Percentiles rank a stretch among this genome's conserved stretches.
phyloP scores from a whole-genome alignment of 1,139 yeast genomes.

The Protomyces arabidopsidicola region DNA sequence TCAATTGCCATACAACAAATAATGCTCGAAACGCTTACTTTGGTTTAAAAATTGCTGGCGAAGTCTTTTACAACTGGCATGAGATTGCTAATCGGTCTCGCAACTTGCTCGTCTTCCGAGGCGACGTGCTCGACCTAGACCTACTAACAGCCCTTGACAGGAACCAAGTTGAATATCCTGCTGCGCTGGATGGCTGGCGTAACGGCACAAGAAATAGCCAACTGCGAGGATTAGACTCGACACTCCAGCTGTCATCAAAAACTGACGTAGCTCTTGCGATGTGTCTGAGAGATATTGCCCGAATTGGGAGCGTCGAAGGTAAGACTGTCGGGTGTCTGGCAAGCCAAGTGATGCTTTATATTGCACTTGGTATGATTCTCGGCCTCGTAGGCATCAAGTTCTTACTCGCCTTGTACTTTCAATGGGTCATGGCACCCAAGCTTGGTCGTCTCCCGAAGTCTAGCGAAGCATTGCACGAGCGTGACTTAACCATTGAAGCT shows the following conservation, averaged over 20 bases:
- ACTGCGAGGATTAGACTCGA: slow-evolving; percentile 73
- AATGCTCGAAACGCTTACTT: slow-evolving; percentile 67
- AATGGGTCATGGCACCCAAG: slow-evolving; percentile 62
- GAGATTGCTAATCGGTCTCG: slow-evolving; percentile 67
- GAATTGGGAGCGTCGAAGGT: slow-evolving; percentile 84
- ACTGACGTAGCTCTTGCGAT: slow-evolving; percentile 67
- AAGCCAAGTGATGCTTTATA: slow-evolving; percentile 70
- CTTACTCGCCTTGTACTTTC: slow-evolving; percentile 78
- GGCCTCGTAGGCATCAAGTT: slow-evolving; percentile 74
- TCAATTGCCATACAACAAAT: slow-evolving; percentile 83
- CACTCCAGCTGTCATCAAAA: slow-evolving; percentile 66
- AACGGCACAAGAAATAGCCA: slow-evolving; percentile 29
- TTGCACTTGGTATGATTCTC: slow-evolving; percentile 77
- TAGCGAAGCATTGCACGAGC: slow-evolving; percentile 51
- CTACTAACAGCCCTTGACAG: slow-evolving; percentile 67
- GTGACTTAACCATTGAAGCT: slow-evolving; percentile 62
- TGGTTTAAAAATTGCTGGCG: slow-evolving; percentile 57
- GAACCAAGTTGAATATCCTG: slow-evolving; percentile 68
- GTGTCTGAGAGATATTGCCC: slow-evolving; percentile 80
- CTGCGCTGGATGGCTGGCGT: slow-evolving; percentile 58
- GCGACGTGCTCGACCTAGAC: slow-evolving; percentile 76
- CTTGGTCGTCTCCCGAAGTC: slow-evolving; percentile 60
- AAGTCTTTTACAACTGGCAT: slow-evolving; percentile 86
- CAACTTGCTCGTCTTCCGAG: slow-evolving; percentile 79
- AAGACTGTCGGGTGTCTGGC: slow-evolving; percentile 96